phyloP scores from a whole-genome alignment of 2,329 filamentous ascomycete genomes.

The Talaromyces sp. region DNA sequence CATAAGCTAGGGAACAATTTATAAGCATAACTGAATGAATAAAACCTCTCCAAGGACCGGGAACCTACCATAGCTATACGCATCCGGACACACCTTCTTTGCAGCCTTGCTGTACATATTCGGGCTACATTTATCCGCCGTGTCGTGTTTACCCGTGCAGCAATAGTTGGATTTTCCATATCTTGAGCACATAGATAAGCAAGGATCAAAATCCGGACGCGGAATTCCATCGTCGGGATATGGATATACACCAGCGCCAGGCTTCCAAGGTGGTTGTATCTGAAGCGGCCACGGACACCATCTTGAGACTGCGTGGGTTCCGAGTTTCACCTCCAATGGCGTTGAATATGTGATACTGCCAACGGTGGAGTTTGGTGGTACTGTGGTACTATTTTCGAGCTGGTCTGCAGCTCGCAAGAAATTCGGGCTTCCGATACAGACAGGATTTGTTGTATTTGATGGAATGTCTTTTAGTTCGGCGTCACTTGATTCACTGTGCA shows the following conservation, averaged over 20 bases:
- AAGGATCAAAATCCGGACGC: conserved; percentile 69
- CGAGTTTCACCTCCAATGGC: conserved; percentile 59
- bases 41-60: background rate
- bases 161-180: conserved; percentile 64
- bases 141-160: conserved; percentile 65
- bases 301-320: conserved; percentile 51
- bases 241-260: conserved; percentile 70
- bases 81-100: conserved; percentile 75
- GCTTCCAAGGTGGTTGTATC: conserved; percentile 59
- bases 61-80: conserved; percentile 68
- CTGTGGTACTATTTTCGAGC: conserved; percentile 47
- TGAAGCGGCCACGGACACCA: conserved; percentile 84
- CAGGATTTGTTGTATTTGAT: conserved; percentile 69
- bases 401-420: conserved; percentile 46
- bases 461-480: conserved; percentile 58
- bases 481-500: conserved; percentile 54
- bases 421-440: conserved; percentile 67
- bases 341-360: conserved; percentile 62
- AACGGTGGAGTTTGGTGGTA: conserved; percentile 45
- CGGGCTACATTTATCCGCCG: conserved; percentile 59
- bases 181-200: conserved; percentile 69
- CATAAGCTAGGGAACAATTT: conserved; percentile 42
- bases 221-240: conserved; percentile 72
- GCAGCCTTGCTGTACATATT: conserved; percentile 64
- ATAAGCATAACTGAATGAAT: background rate